Percentiles rank a stretch among this genome's conserved stretches.
Conservation (phyloP, 306 rosid genomes). For the Castanea mollissima region DNA sequence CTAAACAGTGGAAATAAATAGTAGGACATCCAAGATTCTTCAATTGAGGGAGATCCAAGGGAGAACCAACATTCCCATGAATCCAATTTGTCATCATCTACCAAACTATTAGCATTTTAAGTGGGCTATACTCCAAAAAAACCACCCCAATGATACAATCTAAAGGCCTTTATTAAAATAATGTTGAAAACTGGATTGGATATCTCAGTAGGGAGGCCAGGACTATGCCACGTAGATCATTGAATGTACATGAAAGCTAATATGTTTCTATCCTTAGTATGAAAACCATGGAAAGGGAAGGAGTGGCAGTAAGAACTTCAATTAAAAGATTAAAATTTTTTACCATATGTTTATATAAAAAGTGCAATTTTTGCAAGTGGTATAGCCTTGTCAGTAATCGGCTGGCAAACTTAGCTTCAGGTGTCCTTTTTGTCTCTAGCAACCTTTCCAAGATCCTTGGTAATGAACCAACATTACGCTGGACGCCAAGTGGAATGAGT, state of each 20-base stretch:
- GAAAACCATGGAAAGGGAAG: not conserved
- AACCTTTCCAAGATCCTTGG: constrained; percentile 28
- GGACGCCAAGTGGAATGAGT: constrained; percentile 67
- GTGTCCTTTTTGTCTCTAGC: constrained; percentile 36
- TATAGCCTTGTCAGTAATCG: constrained; percentile 48
- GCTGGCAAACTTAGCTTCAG: constrained; percentile 54
- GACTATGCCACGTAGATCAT: no score
- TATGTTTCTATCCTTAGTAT: not conserved
- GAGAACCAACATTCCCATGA: not conserved
- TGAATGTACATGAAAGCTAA: not conserved
- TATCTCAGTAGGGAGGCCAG: not conserved
- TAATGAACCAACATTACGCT: constrained; percentile 54
- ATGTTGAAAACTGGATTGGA: not conserved
- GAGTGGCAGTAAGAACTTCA: not conserved
- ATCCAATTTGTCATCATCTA: not conserved
- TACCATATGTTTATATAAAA: constrained; percentile 81
- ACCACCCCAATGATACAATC: no score
- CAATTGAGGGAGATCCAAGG: no score
- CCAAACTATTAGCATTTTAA: not conserved
- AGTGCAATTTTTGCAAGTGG: constrained; percentile 44
- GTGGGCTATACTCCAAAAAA: no score
- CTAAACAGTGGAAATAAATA: no score
- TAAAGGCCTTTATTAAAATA: not conserved
- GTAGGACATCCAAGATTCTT: no score
- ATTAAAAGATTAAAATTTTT: not conserved